Percentiles rank a stretch among this genome's conserved stretches.
Conservation (phyloP, 2,329 filamentous ascomycete species). For the Cercospora citrullina region DNA sequence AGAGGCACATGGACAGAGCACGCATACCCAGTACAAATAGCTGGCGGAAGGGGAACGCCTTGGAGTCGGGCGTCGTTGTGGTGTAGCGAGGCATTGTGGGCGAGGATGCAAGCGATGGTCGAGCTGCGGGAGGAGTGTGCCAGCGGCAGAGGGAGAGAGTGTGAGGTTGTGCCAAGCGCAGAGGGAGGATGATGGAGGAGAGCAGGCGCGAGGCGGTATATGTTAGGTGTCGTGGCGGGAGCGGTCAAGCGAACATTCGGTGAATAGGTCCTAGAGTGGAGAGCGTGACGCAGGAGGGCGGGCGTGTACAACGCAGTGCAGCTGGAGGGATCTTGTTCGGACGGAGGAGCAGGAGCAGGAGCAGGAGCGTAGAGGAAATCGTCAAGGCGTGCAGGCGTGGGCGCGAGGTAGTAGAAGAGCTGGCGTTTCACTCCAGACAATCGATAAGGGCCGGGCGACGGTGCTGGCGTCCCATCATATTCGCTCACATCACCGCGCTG, state of each 20-base stretch:
- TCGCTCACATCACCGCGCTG: background rate
- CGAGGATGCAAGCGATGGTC: conserved; percentile 1
- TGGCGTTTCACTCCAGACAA: conserved; percentile 14
- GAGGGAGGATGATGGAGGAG: background rate
- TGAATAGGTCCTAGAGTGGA: conserved; percentile 15
- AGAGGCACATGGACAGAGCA: background rate
- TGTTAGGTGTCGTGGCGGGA: conserved; percentile 12
- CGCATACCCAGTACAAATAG: conserved; percentile 57
- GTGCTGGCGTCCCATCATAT: background rate
- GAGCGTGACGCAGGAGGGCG: conserved; percentile 15
- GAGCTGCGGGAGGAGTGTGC: background rate
- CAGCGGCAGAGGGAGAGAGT: conserved; percentile 1
- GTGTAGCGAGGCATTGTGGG: conserved; percentile 24
- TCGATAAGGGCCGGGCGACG: conserved; percentile 15
- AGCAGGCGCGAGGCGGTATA: conserved; percentile 19
- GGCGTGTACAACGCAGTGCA: background rate
- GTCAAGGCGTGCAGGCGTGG: background rate
- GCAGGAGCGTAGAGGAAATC: background rate
- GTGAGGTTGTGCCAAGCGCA: conserved; percentile 15
- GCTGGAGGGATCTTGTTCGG: background rate
- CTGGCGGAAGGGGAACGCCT: conserved; percentile 58
- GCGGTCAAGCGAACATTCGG: conserved; percentile 21
- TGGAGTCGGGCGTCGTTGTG: conserved; percentile 29
- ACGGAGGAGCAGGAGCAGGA: background rate
- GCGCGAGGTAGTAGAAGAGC: background rate